Base-by-base conservation (phyloP, 768 basidiomycete species). In the Kwoniella europaea region DNA sequence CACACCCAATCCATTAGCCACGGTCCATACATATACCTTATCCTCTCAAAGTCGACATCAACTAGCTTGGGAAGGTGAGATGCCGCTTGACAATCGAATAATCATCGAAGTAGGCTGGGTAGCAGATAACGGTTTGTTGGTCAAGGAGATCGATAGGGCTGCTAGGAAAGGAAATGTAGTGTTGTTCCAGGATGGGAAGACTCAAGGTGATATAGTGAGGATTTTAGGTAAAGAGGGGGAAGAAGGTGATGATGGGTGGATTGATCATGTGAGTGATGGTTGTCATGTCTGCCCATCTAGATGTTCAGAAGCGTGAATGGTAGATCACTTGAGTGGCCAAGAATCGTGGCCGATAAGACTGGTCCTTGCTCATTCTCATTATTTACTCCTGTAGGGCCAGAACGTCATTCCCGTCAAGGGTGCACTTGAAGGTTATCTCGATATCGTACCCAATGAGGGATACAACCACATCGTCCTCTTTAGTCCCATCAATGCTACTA, bases 391-490 rank as follows among this genome's bases (percentile, higher is more conserved):
- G 13, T 81, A 83, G 81, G 79, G 76, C 10, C 81, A 81, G 63
- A 74, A 78, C 59, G 76, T 81, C 29, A 69, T 79, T 35, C 75
- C 81, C 1, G 60, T 83, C 6, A 71, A 64, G 35, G 76, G 75
- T 5, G 86, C 86, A 46, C 83, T 86, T 7, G 84, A 87, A 29
- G 92, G 91, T 16, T 99, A 98, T 83, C 87, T 99, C 60, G 97
- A 99, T 82, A 87, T 99, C 71, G 88, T 95, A 4, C 93, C 96
- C 10, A 89, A 88, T 41, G 89, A 91, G 4, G 97, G 97, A 0
- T 98, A 87, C 86, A 91, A 92, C 75, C 96, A 98, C 80, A 90
- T 99, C 77, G 97, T 96, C 0, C 87, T 94, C 42, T 99, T 95
- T 86, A 90, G 88, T 73, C 90, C 93, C 6, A 89, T 91, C 3